A percentile compares a stretch with the other conserved stretches of the same genome.
Conservation (phyloP, 2,329 filamentous ascomycete species). For the Mycosphaerelloides madeirae region DNA sequence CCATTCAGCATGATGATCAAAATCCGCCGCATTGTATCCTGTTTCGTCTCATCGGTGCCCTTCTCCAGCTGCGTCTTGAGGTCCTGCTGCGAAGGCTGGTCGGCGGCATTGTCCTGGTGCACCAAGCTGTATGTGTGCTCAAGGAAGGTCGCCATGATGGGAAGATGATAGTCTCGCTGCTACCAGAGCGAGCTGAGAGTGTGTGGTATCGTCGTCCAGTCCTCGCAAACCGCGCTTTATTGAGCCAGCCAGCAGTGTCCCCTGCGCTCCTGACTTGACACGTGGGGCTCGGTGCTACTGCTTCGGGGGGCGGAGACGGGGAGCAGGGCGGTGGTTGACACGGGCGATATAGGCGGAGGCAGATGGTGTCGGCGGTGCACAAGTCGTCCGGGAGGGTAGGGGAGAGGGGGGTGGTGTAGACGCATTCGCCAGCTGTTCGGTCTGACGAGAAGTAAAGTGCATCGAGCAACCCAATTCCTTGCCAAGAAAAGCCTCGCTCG, state of each 20-base stretch:
- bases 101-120: slow-evolving; percentile 93
- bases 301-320: neutral
- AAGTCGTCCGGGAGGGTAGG: neutral
- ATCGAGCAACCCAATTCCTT: no score
- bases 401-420: neutral
- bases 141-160: slow-evolving; percentile 86
- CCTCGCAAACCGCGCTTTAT: slow-evolving; percentile 25
- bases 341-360: neutral
- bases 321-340: neutral
- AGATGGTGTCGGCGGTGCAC: neutral
- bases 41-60: slow-evolving; percentile 37
- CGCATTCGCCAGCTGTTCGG: neutral
- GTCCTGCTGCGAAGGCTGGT: slow-evolving; percentile 85
- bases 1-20: slow-evolving; percentile 97
- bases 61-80: slow-evolving; percentile 61
- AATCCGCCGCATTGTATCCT: slow-evolving; percentile 75
- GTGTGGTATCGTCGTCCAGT: slow-evolving; percentile 17
- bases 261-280: slow-evolving; percentile 7
- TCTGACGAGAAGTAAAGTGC: no score
- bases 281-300: slow-evolving; percentile 2
- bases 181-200: neutral
- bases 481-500: no score
- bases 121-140: slow-evolving; percentile 95
- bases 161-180: neutral
- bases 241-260: slow-evolving; percentile 24